phyloP scores from a whole-genome alignment of 257 asterid species.

The Ilex aquifolium region DNA sequence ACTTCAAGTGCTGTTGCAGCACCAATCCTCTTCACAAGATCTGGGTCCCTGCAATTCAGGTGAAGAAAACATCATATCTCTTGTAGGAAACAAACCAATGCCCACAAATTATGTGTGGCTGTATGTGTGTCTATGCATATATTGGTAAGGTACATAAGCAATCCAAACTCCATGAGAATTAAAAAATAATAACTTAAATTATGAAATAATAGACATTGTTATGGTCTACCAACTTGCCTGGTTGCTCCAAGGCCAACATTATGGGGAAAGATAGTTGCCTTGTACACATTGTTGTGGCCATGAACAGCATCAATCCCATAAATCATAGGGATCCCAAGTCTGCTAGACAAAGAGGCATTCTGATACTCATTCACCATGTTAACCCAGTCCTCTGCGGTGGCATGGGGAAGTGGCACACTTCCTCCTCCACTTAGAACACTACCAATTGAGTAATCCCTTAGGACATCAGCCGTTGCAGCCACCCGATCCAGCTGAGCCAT shows the following conservation, averaged over 20 bases:
- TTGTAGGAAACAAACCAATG: too few relatives aligned
- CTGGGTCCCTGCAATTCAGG: slow-evolving; percentile 38
- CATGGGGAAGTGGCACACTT: slow-evolving; percentile 23
- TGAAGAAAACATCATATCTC: background rate
- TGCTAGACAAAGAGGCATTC: slow-evolving; percentile 32
- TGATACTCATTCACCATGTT: slow-evolving; percentile 43
- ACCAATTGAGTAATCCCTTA: slow-evolving; percentile 14
- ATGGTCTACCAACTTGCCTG: too few relatives aligned
- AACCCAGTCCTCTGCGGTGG: slow-evolving; percentile 31
- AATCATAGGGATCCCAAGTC: slow-evolving; percentile 28
- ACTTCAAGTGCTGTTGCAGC: slow-evolving; percentile 74
- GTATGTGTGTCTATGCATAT: too few relatives aligned
- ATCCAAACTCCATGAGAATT: too few relatives aligned
- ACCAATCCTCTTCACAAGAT: slow-evolving; percentile 54
- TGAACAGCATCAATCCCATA: slow-evolving; percentile 12
- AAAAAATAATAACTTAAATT: too few relatives aligned
- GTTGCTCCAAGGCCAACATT: too few relatives aligned
- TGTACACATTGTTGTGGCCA: too few relatives aligned
- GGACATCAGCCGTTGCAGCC: slow-evolving; percentile 7
- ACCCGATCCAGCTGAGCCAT: slow-evolving; percentile 33
- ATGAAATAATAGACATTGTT: too few relatives aligned
- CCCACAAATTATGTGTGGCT: too few relatives aligned
- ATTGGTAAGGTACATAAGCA: too few relatives aligned
- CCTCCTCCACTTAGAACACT: slow-evolving; percentile 40
- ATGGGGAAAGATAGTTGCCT: too few relatives aligned